These are phyloP conservation scores for Vitis rupestris DNA, from an alignment of 164 flowering plant genomes.

Conservation along the genomic window DNA sequence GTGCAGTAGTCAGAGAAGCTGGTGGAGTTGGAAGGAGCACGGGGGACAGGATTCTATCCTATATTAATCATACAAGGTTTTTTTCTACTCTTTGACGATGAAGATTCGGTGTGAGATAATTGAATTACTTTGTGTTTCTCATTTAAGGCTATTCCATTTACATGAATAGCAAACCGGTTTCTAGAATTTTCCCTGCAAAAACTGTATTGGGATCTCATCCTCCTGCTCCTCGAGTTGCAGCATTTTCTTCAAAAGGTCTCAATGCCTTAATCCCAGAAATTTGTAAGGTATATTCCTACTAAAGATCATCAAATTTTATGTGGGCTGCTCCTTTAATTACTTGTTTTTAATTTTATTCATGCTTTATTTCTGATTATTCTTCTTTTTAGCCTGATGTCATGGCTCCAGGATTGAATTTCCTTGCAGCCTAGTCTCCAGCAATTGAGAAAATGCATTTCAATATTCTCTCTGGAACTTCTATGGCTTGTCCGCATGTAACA, in stretches of 20 bases:
- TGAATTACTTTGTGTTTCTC: not conserved
- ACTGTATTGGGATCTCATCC: conserved; percentile 55
- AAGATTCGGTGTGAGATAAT: not conserved
- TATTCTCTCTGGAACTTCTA: conserved; percentile 85
- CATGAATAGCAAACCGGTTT: conserved; percentile 45
- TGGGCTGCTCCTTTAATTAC: not conserved
- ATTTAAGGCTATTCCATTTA: conserved; percentile 1
- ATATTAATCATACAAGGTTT: conserved; percentile 56
- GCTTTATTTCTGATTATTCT: conserved; percentile 6
- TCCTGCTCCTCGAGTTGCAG: conserved; percentile 66
- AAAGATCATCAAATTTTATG: not conserved
- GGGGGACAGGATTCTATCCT: conserved; percentile 55
- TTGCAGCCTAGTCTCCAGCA: conserved; percentile 87
- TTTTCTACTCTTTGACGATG: conserved; percentile 8
- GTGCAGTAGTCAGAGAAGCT: conserved; percentile 62
- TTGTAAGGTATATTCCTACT: conserved; percentile 50
- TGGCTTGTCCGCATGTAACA: conserved; percentile 86
- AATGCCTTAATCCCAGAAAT: conserved; percentile 67
- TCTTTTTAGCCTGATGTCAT: conserved; percentile 62
- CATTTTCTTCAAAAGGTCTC: conserved; percentile 86
- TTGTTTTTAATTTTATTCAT: not conserved
- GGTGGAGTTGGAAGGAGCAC: conserved; percentile 59
- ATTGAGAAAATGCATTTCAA: conserved; percentile 51
- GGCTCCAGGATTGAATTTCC: conserved; percentile 88
- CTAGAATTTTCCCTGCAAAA: conserved; percentile 51